A percentile compares a stretch with the other conserved stretches of the same genome.
These are phyloP conservation scores for Dittrichia graveolens DNA, from an alignment of 129 eudicot species.

Conservation along the genomic window DNA sequence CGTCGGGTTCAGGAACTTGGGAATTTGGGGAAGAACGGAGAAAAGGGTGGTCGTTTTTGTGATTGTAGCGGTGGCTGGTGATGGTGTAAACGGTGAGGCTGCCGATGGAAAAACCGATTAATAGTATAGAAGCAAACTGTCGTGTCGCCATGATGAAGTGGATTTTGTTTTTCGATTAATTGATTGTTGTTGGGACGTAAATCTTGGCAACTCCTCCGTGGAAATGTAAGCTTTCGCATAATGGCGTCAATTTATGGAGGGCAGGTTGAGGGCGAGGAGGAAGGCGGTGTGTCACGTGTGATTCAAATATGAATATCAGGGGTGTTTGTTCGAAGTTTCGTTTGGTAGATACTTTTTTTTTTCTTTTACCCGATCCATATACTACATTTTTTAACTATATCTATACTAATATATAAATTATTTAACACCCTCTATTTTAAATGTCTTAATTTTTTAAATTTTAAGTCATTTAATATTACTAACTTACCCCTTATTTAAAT, in stretches of 20 bases:
- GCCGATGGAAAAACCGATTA: conserved; percentile 46
- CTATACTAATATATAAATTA: no score
- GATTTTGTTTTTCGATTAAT: background rate
- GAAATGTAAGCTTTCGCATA: conserved; percentile 6
- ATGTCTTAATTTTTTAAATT: no score
- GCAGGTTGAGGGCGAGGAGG: background rate
- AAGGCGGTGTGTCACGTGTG: conserved; percentile 28
- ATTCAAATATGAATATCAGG: background rate
- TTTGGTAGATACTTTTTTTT: no score
- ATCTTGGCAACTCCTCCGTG: background rate
- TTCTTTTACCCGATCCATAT: no score
- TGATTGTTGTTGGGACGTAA: background rate
- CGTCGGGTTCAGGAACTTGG: conserved; percentile 22
- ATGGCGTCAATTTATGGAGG: conserved; percentile 37
- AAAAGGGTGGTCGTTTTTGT: conserved; percentile 19
- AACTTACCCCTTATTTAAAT: no score
- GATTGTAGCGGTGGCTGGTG: conserved; percentile 29
- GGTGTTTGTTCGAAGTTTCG: no score
- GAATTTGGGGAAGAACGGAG: conserved; percentile 27
- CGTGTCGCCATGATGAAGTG: conserved; percentile 54
- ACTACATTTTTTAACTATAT: no score
- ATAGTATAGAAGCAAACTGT: conserved; percentile 49
- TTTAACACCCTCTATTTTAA: no score
- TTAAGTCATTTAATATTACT: no score
- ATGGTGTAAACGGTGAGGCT: conserved; percentile 46